Evolutionary conservation across 1,284 basidiomycete genomes (phyloP), one percentile per base, ranked within the genome.

Genomic region (Tausonia pullulans): DNA sequence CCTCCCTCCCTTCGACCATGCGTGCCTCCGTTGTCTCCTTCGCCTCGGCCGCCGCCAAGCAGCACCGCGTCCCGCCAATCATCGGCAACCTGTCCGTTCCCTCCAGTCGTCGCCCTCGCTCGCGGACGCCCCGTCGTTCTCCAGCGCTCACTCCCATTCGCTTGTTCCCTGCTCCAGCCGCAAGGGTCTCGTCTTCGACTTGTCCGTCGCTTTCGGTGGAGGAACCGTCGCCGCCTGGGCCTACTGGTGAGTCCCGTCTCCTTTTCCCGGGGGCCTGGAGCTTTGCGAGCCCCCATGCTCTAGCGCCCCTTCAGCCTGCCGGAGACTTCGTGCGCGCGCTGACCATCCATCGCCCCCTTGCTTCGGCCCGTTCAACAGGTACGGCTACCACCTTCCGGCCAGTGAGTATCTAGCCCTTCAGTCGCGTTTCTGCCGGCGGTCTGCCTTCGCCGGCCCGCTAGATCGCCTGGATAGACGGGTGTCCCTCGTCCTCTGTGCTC

Each of bases 161-260:
- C 13, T 49, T 11, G 10, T 53, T 14, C 52, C 8, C 45, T 45
- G 53, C 58, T 27, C 27, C 73, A 72, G 86, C 91, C 78, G 87
- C 89, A 79, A 92, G 91, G 79, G 81, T 84, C 71, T 91, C 76
- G 88, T 88, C 83, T 82, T 88, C 68, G 90, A 92, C 74, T 71
- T 91, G 69, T 80, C 82, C 63, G 79, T 82, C 70, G 81, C 83
- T 71, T 73, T 91, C 55, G 88, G 87, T 69, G 81, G 92, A 62
- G 89, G 88, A 49, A 69, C 84, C 66, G 79, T 82, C 63, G 79
- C 81, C 40, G 89, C 82, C 55, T 91, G 88, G 73, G 80, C 81
- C 5, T 92, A 82, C 79, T 92, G 89, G 89, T 90, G 68, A 71
- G 87, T 70, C 40, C 13, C 48, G 39, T 5, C 41, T 44, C 56